Conservation (phyloP, 352 stramenopile genomes). For the Globisporangium irregulare region DNA sequence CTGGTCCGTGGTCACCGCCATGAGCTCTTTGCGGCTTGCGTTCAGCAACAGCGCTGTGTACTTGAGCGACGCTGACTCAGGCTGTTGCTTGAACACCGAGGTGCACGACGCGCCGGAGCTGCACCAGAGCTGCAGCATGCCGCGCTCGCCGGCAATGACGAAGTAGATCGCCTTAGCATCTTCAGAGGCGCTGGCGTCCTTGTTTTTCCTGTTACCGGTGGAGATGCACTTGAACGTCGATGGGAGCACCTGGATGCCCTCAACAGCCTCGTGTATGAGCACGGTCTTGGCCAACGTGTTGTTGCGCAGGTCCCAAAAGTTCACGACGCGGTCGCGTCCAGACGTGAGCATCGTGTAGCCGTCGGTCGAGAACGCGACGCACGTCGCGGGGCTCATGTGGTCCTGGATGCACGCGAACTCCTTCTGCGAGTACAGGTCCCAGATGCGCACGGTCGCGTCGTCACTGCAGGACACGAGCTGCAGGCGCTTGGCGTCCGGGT, state of each 20-base stretch:
- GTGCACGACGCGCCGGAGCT: slow-evolving; percentile 34
- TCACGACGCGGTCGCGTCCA: slow-evolving; percentile 92
- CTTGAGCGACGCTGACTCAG: slow-evolving; percentile 43
- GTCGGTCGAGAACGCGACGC: slow-evolving; percentile 88
- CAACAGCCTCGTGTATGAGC: slow-evolving; percentile 93
- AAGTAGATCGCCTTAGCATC: slow-evolving; percentile 80
- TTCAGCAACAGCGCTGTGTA: slow-evolving; percentile 63
- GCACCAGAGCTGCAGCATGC: slow-evolving; percentile 80
- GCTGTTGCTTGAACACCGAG: slow-evolving; percentile 43
- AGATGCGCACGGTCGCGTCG: slow-evolving; percentile 75
- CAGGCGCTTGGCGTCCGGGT: slow-evolving; percentile 61
- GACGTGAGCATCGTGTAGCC: slow-evolving; percentile 86
- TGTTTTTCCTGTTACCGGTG: slow-evolving; percentile 16
- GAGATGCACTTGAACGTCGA: slow-evolving; percentile 48
- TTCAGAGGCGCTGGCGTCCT: slow-evolving; percentile 20
- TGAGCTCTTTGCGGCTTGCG: slow-evolving; percentile 48
- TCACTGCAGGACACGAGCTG: slow-evolving; percentile 79
- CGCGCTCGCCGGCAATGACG: slow-evolving; percentile 92
- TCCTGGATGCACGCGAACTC: slow-evolving; percentile 89
- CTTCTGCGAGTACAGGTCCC: slow-evolving; percentile 83
- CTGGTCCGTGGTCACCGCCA: slow-evolving; percentile 81
- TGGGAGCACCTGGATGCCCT: slow-evolving; percentile 91
- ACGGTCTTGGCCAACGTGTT: slow-evolving; percentile 90
- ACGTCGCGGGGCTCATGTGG: slow-evolving; percentile 94
- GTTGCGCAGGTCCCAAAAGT: slow-evolving; percentile 86